These are phyloP conservation scores for Pseudocercospora musae DNA, from an alignment of 2,329 filamentous ascomycete genomes.

Conservation along the genomic window DNA sequence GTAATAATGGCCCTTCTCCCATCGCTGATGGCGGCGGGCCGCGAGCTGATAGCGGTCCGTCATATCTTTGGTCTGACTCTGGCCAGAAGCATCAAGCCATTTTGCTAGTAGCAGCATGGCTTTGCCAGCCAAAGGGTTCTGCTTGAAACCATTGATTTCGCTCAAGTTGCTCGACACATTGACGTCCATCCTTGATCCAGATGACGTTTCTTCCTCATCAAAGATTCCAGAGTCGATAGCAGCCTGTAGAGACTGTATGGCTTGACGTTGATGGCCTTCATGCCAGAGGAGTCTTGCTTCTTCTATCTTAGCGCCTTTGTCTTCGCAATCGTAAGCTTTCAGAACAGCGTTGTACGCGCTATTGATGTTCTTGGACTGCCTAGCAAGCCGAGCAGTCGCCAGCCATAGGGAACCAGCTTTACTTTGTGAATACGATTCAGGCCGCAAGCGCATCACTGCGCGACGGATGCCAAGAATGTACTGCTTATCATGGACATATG, in stretches of 20 bases:
- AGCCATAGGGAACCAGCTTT: slow-evolving; percentile 85
- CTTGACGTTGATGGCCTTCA: slow-evolving; percentile 88
- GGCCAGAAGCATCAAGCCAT: slow-evolving; percentile 93
- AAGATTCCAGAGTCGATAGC: slow-evolving; percentile 83
- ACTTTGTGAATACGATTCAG: slow-evolving; percentile 55
- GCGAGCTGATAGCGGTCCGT: slow-evolving; percentile 80
- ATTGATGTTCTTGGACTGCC: slow-evolving; percentile 77
- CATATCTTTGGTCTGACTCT: slow-evolving; percentile 79
- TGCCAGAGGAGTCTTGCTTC: slow-evolving; percentile 91
- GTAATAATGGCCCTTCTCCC: slow-evolving; percentile 98
- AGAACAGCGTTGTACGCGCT: slow-evolving; percentile 93
- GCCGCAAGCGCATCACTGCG: slow-evolving; percentile 64
- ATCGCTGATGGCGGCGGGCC: slow-evolving; percentile 64
- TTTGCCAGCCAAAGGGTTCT: slow-evolving; percentile 65
- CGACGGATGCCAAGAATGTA: slow-evolving; percentile 83
- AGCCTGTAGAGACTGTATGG: slow-evolving; percentile 83
- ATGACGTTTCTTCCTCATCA: slow-evolving; percentile 31
- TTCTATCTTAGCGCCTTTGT: slow-evolving; percentile 86
- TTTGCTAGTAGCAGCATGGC: slow-evolving; percentile 89
- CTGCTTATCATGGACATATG: slow-evolving; percentile 89
- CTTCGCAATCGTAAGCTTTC: slow-evolving; percentile 78
- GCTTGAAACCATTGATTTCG: slow-evolving; percentile 37
- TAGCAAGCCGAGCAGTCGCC: slow-evolving; percentile 75
- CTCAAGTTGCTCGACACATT: slow-evolving; percentile 7
- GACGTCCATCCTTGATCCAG: slow-evolving; percentile 8